Evolutionary conservation across 169 alveolate species (phyloP).

Genomic region (Plasmodium malariae): DNA sequence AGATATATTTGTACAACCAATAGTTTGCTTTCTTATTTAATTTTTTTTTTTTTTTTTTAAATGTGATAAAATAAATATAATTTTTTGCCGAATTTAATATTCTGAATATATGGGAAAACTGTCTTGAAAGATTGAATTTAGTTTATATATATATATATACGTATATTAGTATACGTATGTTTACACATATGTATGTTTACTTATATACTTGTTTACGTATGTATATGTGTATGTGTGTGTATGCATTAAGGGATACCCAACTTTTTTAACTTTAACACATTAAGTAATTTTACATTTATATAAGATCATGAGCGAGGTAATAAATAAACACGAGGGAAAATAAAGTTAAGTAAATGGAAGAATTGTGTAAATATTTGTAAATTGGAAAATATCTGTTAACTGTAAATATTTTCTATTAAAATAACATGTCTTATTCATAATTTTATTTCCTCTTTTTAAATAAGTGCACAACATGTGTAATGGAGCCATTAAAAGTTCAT

Average conservation of each 20-base stretch:
- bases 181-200: too few species aligned
- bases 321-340: not conserved
- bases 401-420: not conserved
- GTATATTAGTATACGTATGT: too few species aligned
- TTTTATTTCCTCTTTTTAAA: not conserved
- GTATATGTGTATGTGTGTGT: not conserved
- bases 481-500: not conserved
- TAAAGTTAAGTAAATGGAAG: not conserved
- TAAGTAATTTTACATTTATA: conserved; percentile 5
- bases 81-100: too few species aligned
- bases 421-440: not conserved
- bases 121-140: too few species aligned
- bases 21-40: too few species aligned
- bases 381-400: not conserved
- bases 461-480: not conserved
- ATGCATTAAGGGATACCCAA: not conserved
- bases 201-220: not conserved
- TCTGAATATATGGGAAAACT: too few species aligned
- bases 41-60: too few species aligned
- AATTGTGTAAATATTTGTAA: too few species aligned
- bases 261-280: not conserved
- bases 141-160: too few species aligned
- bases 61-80: too few species aligned
- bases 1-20: too few species aligned
- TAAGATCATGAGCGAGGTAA: conserved; percentile 14